Evolutionary conservation across 2,329 filamentous ascomycete species (phyloP).

Genomic region (Diaporthe sp.): DNA sequence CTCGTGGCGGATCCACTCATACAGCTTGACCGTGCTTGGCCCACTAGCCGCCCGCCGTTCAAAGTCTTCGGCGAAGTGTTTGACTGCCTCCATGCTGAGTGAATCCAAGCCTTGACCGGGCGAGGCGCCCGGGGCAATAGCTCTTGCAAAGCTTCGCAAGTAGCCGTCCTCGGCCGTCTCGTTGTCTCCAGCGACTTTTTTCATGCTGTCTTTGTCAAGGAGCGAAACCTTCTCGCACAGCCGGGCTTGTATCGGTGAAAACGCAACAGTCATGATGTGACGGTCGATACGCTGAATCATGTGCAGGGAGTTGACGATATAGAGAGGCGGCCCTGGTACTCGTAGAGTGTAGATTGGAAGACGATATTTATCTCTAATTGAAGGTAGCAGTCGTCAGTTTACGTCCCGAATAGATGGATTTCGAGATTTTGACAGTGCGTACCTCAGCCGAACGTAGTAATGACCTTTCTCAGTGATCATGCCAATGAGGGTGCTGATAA

Average conservation of each 20-base stretch:
- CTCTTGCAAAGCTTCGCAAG: slow-evolving; percentile 6
- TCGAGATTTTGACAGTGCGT: neutral
- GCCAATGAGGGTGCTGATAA: neutral
- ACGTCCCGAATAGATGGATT: neutral
- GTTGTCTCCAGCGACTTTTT: neutral
- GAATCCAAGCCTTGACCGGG: slow-evolving; percentile 25
- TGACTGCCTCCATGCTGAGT: slow-evolving; percentile 5
- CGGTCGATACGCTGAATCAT: slow-evolving; percentile 22
- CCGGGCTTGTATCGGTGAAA: slow-evolving; percentile 3
- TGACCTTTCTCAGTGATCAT: slow-evolving; percentile 10
- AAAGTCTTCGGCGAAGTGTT: neutral
- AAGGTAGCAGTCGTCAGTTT: neutral
- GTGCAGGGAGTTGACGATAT: slow-evolving; percentile 19
- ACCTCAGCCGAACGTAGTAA: neutral
- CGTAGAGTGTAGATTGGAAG: slow-evolving; percentile 33
- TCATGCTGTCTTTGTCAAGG: slow-evolving; percentile 9
- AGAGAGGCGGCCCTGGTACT: slow-evolving; percentile 23
- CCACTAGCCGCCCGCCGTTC: neutral
- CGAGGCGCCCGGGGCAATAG: neutral
- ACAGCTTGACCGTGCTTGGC: neutral
- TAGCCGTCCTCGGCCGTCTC: neutral
- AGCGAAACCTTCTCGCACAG: neutral
- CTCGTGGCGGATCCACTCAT: slow-evolving; percentile 23
- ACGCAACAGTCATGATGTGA: slow-evolving; percentile 13
- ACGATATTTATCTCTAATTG: slow-evolving; percentile 13